Evolutionary conservation across 2,329 filamentous ascomycete species (phyloP).

Genomic region (Fusarium aywerte): DNA sequence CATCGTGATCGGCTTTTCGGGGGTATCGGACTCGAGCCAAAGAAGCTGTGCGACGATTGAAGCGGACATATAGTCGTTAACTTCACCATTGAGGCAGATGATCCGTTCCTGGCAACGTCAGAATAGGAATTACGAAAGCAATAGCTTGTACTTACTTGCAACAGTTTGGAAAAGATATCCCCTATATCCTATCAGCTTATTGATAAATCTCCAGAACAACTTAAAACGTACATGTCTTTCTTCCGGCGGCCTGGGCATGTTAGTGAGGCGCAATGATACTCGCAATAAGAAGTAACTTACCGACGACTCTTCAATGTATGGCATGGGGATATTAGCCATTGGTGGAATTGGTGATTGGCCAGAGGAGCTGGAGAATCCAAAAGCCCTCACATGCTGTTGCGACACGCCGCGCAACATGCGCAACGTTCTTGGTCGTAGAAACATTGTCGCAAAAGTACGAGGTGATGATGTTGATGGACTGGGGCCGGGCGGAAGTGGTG

Average conservation of each 20-base stretch:
- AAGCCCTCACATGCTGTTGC: constrained; percentile 52
- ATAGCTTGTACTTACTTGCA: constrained; percentile 66
- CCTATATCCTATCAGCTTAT: constrained; percentile 59
- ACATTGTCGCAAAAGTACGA: constrained; percentile 39
- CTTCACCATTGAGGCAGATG: constrained; percentile 89
- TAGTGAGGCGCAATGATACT: constrained; percentile 35
- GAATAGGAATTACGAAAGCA: neutral
- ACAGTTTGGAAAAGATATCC: constrained; percentile 83
- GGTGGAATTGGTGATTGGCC: constrained; percentile 44
- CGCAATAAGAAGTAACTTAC: constrained; percentile 44
- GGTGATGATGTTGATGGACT: constrained; percentile 19
- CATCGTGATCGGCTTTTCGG: constrained; percentile 93
- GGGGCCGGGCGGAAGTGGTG: constrained; percentile 38
- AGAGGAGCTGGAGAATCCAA: constrained; percentile 56
- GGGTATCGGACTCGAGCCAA: constrained; percentile 96
- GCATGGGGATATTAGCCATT: constrained; percentile 63
- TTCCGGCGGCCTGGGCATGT: constrained; percentile 73
- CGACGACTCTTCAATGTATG: constrained; percentile 64
- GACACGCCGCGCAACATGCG: constrained; percentile 52
- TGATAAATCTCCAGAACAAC: neutral
- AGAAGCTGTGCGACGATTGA: constrained; percentile 95
- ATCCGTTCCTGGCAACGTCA: constrained; percentile 78
- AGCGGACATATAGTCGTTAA: constrained; percentile 91
- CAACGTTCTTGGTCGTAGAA: constrained; percentile 47
- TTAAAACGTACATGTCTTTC: constrained; percentile 74